phyloP scores from a whole-genome alignment of 257 asterid genomes.

The Haberlea rhodopensis region DNA sequence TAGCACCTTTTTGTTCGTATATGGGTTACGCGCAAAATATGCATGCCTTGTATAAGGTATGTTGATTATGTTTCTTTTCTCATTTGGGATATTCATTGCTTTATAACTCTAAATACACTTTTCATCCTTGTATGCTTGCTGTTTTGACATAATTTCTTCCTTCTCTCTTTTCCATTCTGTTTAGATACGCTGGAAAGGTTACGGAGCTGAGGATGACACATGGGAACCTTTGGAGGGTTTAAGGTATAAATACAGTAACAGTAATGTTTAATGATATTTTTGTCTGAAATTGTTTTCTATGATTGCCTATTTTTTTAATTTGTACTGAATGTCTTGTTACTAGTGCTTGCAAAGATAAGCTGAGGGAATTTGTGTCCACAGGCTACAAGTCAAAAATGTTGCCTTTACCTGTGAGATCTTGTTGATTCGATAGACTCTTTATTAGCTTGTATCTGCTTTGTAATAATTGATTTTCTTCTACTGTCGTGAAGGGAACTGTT shows the following conservation, averaged over 20 bases:
- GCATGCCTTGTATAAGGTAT: too few species aligned
- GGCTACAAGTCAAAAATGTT: slow-evolving; percentile 48
- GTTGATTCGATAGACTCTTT: neutral
- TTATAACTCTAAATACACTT: too few species aligned
- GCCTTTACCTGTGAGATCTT: slow-evolving; percentile 76
- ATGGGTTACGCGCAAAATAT: too few species aligned
- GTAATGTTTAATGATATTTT: neutral
- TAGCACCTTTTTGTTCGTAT: too few species aligned
- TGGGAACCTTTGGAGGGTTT: slow-evolving; percentile 84
- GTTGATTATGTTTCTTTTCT: too few species aligned
- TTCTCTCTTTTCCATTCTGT: neutral
- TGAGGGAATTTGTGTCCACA: slow-evolving; percentile 51
- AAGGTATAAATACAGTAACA: slow-evolving; percentile 36
- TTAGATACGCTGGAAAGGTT: slow-evolving; percentile 79
- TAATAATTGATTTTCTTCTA: slow-evolving; percentile 6
- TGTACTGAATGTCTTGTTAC: neutral
- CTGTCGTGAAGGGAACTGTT: slow-evolving; percentile 51
- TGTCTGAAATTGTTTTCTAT: slow-evolving; percentile 2
- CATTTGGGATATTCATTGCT: too few species aligned
- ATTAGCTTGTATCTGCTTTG: neutral
- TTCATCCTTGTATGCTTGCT: neutral
- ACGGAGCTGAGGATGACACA: slow-evolving; percentile 62
- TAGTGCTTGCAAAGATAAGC: slow-evolving; percentile 62
- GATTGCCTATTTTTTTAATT: neutral
- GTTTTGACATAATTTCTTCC: neutral